Percentiles rank a stretch among this genome's conserved stretches.
These are phyloP conservation scores for Diaporthe citrichinensis DNA, from an alignment of 2,329 filamentous ascomycete species.

Conservation along the genomic window DNA sequence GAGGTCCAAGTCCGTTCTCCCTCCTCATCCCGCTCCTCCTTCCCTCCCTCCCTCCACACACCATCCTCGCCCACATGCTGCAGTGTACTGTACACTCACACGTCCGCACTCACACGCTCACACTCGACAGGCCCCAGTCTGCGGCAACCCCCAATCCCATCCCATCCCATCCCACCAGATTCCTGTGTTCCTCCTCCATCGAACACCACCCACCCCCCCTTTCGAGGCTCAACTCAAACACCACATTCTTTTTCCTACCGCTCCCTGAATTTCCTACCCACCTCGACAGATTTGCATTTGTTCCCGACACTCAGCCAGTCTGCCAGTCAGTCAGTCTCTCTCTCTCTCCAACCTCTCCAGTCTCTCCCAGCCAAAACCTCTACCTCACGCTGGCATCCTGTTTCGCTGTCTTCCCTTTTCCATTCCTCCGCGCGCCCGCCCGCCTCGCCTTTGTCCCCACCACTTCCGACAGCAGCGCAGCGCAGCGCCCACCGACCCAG, in stretches of 20 bases:
- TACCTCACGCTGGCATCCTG: neutral
- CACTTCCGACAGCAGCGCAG: slow-evolving; percentile 25
- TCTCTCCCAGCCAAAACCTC: neutral
- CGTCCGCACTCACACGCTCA: neutral
- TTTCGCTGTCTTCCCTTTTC: neutral
- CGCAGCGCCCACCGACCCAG: slow-evolving; percentile 23
- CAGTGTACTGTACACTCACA: neutral
- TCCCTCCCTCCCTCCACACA: slow-evolving; percentile 14
- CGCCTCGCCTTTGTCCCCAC: slow-evolving; percentile 35
- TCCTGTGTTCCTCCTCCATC: slow-evolving; percentile 36
- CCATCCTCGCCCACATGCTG: slow-evolving; percentile 5
- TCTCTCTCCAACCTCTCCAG: neutral
- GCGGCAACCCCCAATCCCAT: slow-evolving; percentile 26
- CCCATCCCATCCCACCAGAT: slow-evolving; percentile 40
- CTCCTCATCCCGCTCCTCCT: slow-evolving; percentile 34
- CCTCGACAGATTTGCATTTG: slow-evolving; percentile 33
- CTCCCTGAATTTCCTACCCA: slow-evolving; percentile 23
- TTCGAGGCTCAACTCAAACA: slow-evolving; percentile 35
- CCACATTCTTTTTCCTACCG: slow-evolving; percentile 35
- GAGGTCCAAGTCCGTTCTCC: slow-evolving; percentile 2
- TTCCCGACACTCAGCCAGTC: slow-evolving; percentile 12
- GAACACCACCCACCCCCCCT: slow-evolving; percentile 24
- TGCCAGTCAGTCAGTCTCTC: neutral
- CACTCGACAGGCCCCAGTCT: slow-evolving; percentile 16
- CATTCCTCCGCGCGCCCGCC: slow-evolving; percentile 29